Evolutionary conservation across 2,329 filamentous ascomycete species (phyloP).

Genomic region (Monascus ruber): DNA sequence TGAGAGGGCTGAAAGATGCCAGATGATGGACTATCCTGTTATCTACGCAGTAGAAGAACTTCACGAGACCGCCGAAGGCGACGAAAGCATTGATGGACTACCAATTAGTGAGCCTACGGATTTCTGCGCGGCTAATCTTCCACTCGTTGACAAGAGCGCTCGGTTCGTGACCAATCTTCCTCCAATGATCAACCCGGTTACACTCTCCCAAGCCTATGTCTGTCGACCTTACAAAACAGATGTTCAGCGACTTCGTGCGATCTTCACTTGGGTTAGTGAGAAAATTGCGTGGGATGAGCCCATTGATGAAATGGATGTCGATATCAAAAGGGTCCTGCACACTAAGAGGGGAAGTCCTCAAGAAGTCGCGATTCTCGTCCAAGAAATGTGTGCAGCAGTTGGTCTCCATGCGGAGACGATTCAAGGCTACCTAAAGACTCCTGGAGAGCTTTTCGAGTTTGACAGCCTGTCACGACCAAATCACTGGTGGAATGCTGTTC

Average conservation of each 20-base stretch:
- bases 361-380: slow-evolving; percentile 77
- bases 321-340: slow-evolving; percentile 74
- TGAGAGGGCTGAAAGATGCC: slow-evolving; percentile 77
- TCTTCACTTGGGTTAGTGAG: slow-evolving; percentile 96
- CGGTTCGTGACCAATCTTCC: slow-evolving; percentile 79
- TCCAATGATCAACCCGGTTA: slow-evolving; percentile 67
- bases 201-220: slow-evolving; percentile 79
- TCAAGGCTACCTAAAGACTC: slow-evolving; percentile 78
- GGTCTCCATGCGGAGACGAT: slow-evolving; percentile 81
- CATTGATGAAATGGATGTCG: slow-evolving; percentile 64
- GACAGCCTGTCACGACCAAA: slow-evolving; percentile 78
- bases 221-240: slow-evolving; percentile 91
- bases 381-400: slow-evolving; percentile 87
- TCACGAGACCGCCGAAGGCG: slow-evolving; percentile 72
- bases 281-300: slow-evolving; percentile 93
- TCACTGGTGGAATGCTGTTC: slow-evolving; percentile 94
- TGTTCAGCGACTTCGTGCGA: slow-evolving; percentile 81
- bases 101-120: slow-evolving; percentile 74
- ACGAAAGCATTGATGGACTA: slow-evolving; percentile 76
- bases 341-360: slow-evolving; percentile 73
- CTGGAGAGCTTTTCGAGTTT: slow-evolving; percentile 71
- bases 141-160: slow-evolving; percentile 88
- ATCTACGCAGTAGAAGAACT: slow-evolving; percentile 84
- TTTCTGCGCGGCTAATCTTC: slow-evolving; percentile 67
- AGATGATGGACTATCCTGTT: slow-evolving; percentile 86